Conservation (phyloP, 441 rosid species). For the Hypseocharis bilobata region DNA sequence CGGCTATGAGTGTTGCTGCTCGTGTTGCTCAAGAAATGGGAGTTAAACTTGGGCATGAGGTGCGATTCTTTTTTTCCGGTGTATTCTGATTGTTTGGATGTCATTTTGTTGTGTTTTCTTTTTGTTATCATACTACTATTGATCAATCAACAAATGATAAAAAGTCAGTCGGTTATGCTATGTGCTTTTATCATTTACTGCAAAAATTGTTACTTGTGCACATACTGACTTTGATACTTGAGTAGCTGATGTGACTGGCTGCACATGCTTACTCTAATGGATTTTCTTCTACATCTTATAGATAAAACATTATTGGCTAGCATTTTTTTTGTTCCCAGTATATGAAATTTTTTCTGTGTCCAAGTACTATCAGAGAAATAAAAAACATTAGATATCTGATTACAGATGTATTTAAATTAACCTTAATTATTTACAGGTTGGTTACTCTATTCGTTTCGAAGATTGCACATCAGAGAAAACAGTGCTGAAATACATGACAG, state of each 20-base stretch:
- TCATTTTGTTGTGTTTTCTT: neutral
- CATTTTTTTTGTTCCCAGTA: neutral
- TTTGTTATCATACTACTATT: neutral
- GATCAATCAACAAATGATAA: neutral
- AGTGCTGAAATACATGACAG: slow-evolving; percentile 87
- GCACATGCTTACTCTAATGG: neutral
- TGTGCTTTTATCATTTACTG: neutral
- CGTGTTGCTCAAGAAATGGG: slow-evolving; percentile 98
- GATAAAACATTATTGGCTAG: neutral
- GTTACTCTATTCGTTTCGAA: slow-evolving; percentile 93
- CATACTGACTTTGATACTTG: neutral
- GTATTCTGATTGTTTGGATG: neutral
- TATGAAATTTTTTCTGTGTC: neutral
- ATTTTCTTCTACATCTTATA: neutral
- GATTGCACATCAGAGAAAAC: slow-evolving; percentile 98
- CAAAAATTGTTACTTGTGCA: no score
- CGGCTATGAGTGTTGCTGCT: slow-evolving; percentile 98
- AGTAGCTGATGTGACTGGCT: no score
- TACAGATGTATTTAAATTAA: neutral
- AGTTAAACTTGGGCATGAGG: slow-evolving; percentile 95
- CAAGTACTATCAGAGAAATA: neutral
- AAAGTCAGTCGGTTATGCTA: slow-evolving; percentile 1
- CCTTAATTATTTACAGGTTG: slow-evolving; percentile 41
- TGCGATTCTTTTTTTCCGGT: slow-evolving; percentile 18
- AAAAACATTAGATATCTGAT: neutral